phyloP scores from a whole-genome alignment of 331 rosid genomes.

The Malus hybrid region DNA sequence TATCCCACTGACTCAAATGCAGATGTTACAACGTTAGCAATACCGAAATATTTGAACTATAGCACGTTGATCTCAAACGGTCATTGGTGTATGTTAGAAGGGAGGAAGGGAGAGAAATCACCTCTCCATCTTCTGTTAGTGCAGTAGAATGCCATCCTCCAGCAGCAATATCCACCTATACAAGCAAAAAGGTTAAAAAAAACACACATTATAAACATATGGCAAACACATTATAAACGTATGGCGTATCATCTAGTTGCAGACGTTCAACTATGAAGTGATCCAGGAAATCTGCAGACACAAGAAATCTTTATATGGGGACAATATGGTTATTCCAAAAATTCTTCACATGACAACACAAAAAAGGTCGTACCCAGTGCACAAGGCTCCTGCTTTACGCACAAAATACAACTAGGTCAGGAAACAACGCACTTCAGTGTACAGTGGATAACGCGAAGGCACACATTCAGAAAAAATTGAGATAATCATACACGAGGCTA shows the following conservation, averaged over 20 bases:
- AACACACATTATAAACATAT: not conserved
- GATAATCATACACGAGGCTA: not conserved
- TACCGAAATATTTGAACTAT: not conserved
- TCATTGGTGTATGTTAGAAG: not conserved
- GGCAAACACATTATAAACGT: not conserved
- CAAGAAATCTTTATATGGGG: not conserved
- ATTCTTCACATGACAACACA: not conserved
- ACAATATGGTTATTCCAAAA: not conserved
- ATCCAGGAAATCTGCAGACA: not conserved
- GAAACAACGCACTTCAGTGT: not conserved
- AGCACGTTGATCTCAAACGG: not conserved
- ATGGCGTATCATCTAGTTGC: not conserved
- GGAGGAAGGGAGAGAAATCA: conserved; percentile 19
- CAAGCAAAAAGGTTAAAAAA: conserved; percentile 3
- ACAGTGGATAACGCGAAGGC: not conserved
- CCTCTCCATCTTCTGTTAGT: conserved; percentile 93
- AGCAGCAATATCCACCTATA: conserved; percentile 93
- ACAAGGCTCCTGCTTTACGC: too few relatives aligned
- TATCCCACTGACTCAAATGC: not conserved
- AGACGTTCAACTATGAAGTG: not conserved
- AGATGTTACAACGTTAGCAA: not conserved
- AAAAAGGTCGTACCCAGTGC: too few relatives aligned
- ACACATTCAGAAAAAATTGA: not conserved
- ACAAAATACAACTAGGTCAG: not conserved
- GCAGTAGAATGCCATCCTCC: conserved; percentile 99